A percentile compares a stretch with the other conserved stretches of the same genome.
These are phyloP conservation scores for Fraxinus sp. DNA, from an alignment of 305 asterid species.

Conservation along the genomic window DNA sequence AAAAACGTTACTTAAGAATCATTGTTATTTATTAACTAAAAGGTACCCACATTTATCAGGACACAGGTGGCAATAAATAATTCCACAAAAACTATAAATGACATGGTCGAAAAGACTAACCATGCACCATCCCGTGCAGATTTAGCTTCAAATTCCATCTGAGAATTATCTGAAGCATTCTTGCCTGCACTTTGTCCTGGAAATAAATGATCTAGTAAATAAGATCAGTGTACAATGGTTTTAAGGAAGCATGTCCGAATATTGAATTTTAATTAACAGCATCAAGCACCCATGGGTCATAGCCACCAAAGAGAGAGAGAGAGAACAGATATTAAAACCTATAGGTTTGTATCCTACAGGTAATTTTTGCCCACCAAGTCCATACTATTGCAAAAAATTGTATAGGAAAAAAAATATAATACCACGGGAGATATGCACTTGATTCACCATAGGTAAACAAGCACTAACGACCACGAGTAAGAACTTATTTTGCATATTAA, in stretches of 20 bases:
- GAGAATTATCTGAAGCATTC: conserved; percentile 58
- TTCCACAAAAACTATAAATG: conserved; percentile 4
- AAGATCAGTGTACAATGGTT: not conserved
- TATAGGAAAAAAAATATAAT: not conserved
- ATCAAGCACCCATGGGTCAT: not conserved
- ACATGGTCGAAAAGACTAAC: conserved; percentile 41
- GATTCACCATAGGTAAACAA: conserved; percentile 4
- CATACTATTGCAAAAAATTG: not conserved
- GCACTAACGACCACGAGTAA: not conserved
- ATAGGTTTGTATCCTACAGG: not conserved
- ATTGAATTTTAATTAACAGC: not conserved
- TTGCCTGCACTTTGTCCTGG: conserved; percentile 58
- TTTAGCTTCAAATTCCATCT: conserved; percentile 94
- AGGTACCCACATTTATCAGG: conserved; percentile 3
- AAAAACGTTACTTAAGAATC: conserved; percentile 17
- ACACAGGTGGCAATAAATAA: conserved; percentile 11
- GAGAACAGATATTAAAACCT: not conserved
- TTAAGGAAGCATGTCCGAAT: not conserved
- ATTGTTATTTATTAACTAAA: not conserved
- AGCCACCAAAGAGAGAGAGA: not conserved
- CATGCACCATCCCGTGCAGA: conserved; percentile 99
- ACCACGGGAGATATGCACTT: not conserved
- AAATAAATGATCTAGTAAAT: conserved; percentile 6
- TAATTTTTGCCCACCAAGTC: not conserved
- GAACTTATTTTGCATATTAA: not conserved